These are phyloP conservation scores for Tetrapyrgos nigripes DNA, from an alignment of 1,284 basidiomycete species.

Conservation along the genomic window DNA sequence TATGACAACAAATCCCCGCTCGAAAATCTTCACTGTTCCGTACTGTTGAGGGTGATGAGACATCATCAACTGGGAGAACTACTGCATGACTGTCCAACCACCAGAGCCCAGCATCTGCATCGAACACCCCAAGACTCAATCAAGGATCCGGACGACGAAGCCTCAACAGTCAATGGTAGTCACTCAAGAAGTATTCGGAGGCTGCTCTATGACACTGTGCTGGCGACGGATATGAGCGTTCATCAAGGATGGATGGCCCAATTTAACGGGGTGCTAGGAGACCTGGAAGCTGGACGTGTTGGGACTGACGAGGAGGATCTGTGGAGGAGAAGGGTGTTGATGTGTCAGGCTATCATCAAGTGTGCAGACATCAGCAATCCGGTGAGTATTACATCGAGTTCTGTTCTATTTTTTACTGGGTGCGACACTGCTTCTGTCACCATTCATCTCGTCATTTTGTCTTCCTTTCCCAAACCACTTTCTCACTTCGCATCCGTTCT, in stretches of 20 bases:
- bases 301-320: constrained; percentile 43
- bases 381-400: constrained; percentile 52
- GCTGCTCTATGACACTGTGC: constrained; percentile 78
- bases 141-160: constrained; percentile 31
- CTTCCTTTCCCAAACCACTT: background rate
- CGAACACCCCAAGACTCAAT: background rate
- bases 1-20: constrained; percentile 90
- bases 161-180: constrained; percentile 27
- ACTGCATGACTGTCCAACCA: constrained; percentile 48
- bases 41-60: constrained; percentile 84
- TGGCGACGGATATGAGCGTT: constrained; percentile 94
- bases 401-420: constrained; percentile 5
- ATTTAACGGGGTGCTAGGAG: constrained; percentile 43
- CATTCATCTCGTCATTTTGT: background rate
- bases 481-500: background rate
- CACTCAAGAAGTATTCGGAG: constrained; percentile 58
- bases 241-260: constrained; percentile 85
- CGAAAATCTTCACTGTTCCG: constrained; percentile 91
- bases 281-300: background rate
- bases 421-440: constrained; percentile 1
- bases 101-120: constrained; percentile 30
- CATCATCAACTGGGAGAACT: constrained; percentile 78
- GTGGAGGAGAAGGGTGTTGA: constrained; percentile 64
- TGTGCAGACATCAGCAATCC: constrained; percentile 98
- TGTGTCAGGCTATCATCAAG: constrained; percentile 94